Base-by-base conservation (phyloP, 306 rosid species). In the Acacia confusa region DNA sequence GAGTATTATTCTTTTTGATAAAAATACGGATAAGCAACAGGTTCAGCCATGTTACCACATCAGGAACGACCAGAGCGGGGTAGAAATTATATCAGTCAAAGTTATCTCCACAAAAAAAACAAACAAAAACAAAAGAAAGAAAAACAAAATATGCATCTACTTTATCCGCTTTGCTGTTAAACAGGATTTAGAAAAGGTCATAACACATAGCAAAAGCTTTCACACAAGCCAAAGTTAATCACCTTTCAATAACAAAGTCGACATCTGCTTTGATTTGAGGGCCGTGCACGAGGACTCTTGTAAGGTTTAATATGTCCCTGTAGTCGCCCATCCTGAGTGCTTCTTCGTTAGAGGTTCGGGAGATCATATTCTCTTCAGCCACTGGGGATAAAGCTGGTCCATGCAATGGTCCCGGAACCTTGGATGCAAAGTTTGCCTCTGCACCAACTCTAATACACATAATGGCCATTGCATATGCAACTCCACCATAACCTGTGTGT, bases 401-500 rank as follows among this genome's bases (percentile, higher is more conserved):
- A 82, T 67, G 79, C 82, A 85, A 71, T 57, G 87, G 76, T 82
- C 75, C 83, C 16, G 85, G 88, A 77, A 84, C 83, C 65, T 85
- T 85, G 36, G 90, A 83, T 73, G 82, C 79, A 74, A 82, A 86
- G 69, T 73, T 86, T 70, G 78, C 85, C 68, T 89, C 90, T 76
- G 89, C 94, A 50, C 84, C 84, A 48, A 89, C 86, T 84, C 90
- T 94, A 66, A 86, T 81, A 85, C 98, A 94, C 75, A 86, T 82
- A 43, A 94, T 88, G 43, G 97, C 92, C 97, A 92, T 94, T 28
- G 98, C 95, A 84, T 90, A 94, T 69, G 95, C 86, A 32, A 89
- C 97, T 88, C 97, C 98, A 80, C 98, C 98, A 86, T 90, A 94
- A 55, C 98, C 95, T 7, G 97, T 94, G 91, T 94, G 98, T 19